phyloP scores from a whole-genome alignment of 306 rosid species.

The Quercus berberidifolia region DNA sequence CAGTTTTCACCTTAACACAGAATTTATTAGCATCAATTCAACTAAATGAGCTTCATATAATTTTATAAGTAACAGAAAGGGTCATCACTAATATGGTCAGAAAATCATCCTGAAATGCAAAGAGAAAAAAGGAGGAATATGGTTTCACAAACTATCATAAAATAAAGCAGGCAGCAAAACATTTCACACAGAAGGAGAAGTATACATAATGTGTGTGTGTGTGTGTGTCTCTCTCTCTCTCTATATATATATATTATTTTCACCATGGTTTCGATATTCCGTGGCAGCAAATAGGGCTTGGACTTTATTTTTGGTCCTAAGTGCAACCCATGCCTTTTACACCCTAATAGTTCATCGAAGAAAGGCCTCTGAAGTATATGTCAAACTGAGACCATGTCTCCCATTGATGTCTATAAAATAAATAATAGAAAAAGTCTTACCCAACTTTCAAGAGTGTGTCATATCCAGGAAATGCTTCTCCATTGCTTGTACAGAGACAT shows the following conservation, averaged over 20 bases:
- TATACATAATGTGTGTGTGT: too few species aligned
- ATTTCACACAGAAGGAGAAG: background rate
- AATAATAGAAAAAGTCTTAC: conserved; percentile 43
- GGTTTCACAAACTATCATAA: background rate
- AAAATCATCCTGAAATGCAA: background rate
- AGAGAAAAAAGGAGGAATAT: background rate
- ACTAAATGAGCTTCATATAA: conserved; percentile 1
- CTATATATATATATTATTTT: background rate
- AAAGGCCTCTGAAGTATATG: background rate
- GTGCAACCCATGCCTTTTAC: too few species aligned
- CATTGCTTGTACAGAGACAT: conserved; percentile 70
- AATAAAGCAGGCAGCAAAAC: background rate
- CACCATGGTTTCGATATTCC: background rate
- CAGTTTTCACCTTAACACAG: background rate
- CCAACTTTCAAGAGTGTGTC: conserved; percentile 80
- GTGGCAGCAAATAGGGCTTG: too few species aligned
- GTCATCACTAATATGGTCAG: background rate
- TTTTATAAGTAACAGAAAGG: background rate
- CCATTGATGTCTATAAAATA: background rate
- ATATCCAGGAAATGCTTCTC: conserved; percentile 81
- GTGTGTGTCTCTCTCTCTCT: too few species aligned
- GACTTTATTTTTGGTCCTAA: too few species aligned
- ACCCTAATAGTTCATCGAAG: too few species aligned
- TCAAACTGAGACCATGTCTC: background rate
- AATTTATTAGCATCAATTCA: conserved; percentile 5